phyloP scores from a whole-genome alignment of 805 yeast genomes.

The Saccharomycopsis synnaedendra region DNA sequence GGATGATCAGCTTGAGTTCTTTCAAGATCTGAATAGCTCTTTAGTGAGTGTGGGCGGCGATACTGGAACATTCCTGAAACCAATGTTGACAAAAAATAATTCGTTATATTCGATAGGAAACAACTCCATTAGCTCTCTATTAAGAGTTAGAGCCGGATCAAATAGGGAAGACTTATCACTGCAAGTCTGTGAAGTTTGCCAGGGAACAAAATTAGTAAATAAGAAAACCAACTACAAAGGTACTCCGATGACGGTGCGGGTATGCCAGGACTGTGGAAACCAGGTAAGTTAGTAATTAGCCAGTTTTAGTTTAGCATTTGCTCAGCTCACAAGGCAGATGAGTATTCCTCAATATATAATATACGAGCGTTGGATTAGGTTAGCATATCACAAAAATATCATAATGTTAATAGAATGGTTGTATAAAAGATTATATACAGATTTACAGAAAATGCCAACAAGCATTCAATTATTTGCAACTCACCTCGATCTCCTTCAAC shows the following conservation, averaged over 20 bases:
- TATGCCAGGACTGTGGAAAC: slow-evolving; percentile 14
- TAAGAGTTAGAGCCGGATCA: slow-evolving; percentile 4
- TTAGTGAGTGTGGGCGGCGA: too few relatives aligned
- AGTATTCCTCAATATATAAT: too few relatives aligned
- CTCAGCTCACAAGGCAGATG: too few relatives aligned
- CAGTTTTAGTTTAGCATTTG: too few relatives aligned
- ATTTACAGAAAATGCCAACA: not conserved
- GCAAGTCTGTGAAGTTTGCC: slow-evolving; percentile 11
- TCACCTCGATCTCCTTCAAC: slow-evolving; percentile 22
- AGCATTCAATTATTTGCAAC: not conserved
- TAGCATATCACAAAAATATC: too few relatives aligned
- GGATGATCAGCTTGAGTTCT: too few relatives aligned
- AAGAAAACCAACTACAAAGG: slow-evolving; percentile 10
- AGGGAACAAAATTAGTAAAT: slow-evolving; percentile 8
- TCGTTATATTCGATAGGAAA: slow-evolving; percentile 8
- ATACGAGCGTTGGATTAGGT: too few relatives aligned
- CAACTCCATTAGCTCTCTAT: not conserved
- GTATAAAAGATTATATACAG: too few relatives aligned
- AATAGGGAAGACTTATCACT: not conserved
- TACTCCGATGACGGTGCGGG: not conserved
- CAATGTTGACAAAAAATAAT: not conserved
- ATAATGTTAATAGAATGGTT: too few relatives aligned
- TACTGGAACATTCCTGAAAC: not conserved
- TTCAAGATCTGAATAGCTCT: too few relatives aligned
- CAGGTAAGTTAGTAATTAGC: not conserved